These are phyloP conservation scores for Lobosporangium transversale DNA, from an alignment of 192 early-diverging fungal genomes.

Conservation along the genomic window DNA sequence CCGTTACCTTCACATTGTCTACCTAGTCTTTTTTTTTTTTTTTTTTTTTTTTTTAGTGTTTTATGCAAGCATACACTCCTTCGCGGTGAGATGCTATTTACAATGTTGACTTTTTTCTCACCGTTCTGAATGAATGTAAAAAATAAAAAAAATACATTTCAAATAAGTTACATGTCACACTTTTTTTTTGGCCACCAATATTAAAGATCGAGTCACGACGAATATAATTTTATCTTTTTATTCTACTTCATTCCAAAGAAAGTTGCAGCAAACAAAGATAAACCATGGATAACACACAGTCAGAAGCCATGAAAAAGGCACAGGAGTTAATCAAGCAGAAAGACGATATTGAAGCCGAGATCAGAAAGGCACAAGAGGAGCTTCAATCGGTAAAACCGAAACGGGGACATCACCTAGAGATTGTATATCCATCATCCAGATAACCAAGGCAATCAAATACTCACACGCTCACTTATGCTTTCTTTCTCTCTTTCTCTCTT, in stretches of 20 bases:
- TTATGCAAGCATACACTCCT: too few relatives aligned
- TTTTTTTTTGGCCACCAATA: not conserved
- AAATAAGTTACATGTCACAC: too few relatives aligned
- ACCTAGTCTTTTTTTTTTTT: not conserved
- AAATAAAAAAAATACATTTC: too few relatives aligned
- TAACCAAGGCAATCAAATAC: not conserved
- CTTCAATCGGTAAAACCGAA: slow-evolving; percentile 35
- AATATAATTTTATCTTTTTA: not conserved
- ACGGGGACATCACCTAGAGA: too few relatives aligned
- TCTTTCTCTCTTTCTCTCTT: not conserved
- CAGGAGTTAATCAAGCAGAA: slow-evolving; percentile 59
- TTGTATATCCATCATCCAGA: too few relatives aligned
- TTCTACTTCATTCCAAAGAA: too few relatives aligned
- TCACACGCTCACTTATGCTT: not conserved
- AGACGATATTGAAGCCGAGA: slow-evolving; percentile 56
- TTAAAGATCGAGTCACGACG: not conserved
- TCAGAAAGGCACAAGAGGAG: slow-evolving; percentile 50
- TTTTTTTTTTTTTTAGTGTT: too few relatives aligned
- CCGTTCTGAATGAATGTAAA: too few relatives aligned
- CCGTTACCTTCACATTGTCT: not conserved
- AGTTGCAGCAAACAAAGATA: not conserved
- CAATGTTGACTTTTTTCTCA: too few relatives aligned
- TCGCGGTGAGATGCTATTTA: not conserved
- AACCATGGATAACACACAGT: slow-evolving; percentile 35
- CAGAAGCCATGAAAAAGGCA: slow-evolving; percentile 43